phyloP scores from a whole-genome alignment of 2,329 filamentous ascomycete species.

The Venturia pyrina region DNA sequence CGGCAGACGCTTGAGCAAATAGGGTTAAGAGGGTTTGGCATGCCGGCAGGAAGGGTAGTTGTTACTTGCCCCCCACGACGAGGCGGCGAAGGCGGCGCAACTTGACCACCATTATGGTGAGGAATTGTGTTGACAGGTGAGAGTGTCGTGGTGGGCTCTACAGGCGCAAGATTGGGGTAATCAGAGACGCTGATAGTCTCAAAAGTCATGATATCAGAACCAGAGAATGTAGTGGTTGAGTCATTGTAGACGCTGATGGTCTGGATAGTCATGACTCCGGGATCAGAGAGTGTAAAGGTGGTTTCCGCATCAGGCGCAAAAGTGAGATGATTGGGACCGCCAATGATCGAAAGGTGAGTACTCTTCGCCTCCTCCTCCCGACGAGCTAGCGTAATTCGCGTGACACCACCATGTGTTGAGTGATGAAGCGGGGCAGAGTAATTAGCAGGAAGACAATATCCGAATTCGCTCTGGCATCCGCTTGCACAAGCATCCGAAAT shows the following conservation, averaged over 20 bases:
- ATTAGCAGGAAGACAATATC: neutral
- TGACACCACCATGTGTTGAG: neutral
- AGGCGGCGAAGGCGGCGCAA: too few species aligned
- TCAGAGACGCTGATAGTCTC: too few species aligned
- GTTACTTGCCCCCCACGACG: too few species aligned
- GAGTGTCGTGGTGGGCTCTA: too few species aligned
- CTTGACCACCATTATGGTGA: too few species aligned
- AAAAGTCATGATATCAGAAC: too few species aligned
- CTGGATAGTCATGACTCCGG: neutral
- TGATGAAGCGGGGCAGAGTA: too few species aligned
- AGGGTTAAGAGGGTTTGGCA: neutral
- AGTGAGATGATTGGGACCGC: neutral
- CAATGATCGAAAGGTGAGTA: neutral
- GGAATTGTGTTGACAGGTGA: too few species aligned
- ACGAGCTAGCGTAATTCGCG: neutral
- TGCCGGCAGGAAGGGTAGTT: neutral
- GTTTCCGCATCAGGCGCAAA: neutral
- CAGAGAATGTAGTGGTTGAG: too few species aligned
- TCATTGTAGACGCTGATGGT: too few species aligned
- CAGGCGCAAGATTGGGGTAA: too few species aligned
- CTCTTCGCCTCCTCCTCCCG: too few species aligned
- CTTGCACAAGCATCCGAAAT: neutral
- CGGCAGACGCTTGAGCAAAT: neutral
- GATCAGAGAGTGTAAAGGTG: neutral
- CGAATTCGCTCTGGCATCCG: constrained; percentile 8